phyloP scores from a whole-genome alignment of 2,329 filamentous ascomycete genomes.

The Delphinella strobiligena region DNA sequence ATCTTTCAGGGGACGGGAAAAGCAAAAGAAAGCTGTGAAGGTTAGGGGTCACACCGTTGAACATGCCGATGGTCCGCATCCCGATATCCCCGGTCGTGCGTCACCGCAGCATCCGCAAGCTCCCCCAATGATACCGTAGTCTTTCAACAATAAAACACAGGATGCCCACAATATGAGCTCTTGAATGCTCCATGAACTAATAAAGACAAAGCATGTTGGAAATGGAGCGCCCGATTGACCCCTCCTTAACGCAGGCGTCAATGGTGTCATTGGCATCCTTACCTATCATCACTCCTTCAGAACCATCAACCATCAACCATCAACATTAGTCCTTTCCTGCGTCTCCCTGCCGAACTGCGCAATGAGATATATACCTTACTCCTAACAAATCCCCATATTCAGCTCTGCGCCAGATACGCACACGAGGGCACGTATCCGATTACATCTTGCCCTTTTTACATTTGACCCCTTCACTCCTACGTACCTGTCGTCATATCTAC shows the following conservation, averaged over 20 bases:
- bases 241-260: not conserved
- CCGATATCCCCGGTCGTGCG: too few relatives aligned
- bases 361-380: slow-evolving; percentile 43
- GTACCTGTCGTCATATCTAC: slow-evolving; percentile 28
- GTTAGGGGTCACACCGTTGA: too few relatives aligned
- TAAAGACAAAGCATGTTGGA: not conserved
- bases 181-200: not conserved
- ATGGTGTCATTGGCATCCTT: not conserved
- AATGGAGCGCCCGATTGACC: not conserved
- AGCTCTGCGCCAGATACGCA: slow-evolving; percentile 14
- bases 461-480: slow-evolving; percentile 30
- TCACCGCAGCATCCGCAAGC: too few relatives aligned
- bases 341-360: slow-evolving; percentile 47
- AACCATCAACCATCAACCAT: not conserved
- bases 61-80: too few relatives aligned
- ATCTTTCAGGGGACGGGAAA: too few relatives aligned
- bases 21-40: too few relatives aligned
- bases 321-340: slow-evolving; percentile 20
- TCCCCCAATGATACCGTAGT: too few relatives aligned
- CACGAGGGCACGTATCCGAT: slow-evolving; percentile 11
- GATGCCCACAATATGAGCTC: not conserved
- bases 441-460: slow-evolving; percentile 19
- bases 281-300: too few relatives aligned
- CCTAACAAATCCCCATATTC: slow-evolving; percentile 18
- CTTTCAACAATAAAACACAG: too few relatives aligned